A percentile compares a stretch with the other conserved stretches of the same genome.
These are phyloP conservation scores for Pueraria montana DNA, from an alignment of 306 rosid species.

Conservation along the genomic window DNA sequence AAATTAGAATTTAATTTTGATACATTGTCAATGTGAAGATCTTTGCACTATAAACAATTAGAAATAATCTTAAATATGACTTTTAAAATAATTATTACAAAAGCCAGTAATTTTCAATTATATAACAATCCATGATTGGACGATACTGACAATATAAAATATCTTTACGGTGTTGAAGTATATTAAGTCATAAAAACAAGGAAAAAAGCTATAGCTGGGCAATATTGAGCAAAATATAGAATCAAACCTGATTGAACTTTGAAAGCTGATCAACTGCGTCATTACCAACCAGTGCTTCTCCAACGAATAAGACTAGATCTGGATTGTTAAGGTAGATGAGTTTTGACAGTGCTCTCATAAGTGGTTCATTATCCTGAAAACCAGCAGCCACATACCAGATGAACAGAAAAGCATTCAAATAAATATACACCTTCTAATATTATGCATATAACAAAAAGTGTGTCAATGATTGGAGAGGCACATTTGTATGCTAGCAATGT, in stretches of 20 bases:
- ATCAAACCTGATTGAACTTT: constrained; percentile 82
- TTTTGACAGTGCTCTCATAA: constrained; percentile 95
- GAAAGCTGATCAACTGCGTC: constrained; percentile 96
- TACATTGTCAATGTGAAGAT: neutral
- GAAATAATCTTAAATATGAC: neutral
- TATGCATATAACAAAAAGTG: neutral
- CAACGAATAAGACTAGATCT: constrained; percentile 90
- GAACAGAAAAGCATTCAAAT: neutral
- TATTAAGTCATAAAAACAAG: neutral
- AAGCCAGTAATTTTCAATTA: neutral
- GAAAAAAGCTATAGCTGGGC: constrained; percentile 30
- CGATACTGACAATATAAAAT: neutral
- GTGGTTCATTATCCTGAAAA: constrained; percentile 88
- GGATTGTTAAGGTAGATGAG: constrained; percentile 87
- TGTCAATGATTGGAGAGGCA: neutral
- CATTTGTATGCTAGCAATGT: neutral
- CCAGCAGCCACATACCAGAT: constrained; percentile 12
- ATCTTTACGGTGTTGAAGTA: neutral
- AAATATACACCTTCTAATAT: neutral
- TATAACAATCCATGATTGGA: neutral
- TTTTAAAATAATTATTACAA: neutral
- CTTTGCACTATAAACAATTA: neutral
- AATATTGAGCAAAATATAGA: constrained; percentile 13
- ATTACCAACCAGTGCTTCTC: constrained; percentile 76
- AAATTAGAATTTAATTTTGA: neutral